Evolutionary conservation across 768 basidiomycete genomes (phyloP).

Genomic region (Termitomyces titanicus): DNA sequence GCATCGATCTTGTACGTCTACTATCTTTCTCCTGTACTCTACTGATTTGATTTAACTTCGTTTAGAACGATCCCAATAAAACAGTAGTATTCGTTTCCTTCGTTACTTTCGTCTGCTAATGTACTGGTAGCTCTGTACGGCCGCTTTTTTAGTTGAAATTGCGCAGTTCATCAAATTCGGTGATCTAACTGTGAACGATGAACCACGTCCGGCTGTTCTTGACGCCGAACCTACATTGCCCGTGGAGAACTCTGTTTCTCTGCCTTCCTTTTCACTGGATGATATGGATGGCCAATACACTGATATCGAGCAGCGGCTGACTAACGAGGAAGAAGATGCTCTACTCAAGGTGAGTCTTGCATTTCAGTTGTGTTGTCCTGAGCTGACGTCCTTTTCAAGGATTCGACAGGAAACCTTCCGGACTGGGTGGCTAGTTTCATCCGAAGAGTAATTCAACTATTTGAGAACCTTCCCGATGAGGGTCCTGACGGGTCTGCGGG

Average conservation of each 20-base stretch:
- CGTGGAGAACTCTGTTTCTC: constrained; percentile 18
- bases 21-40: not conserved
- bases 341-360: constrained; percentile 43
- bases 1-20: constrained; percentile 73
- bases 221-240: constrained; percentile 33
- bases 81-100: constrained; percentile 44
- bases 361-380: not conserved
- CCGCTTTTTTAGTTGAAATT: constrained; percentile 70
- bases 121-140: constrained; percentile 58
- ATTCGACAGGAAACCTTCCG: constrained; percentile 70
- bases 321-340: constrained; percentile 66
- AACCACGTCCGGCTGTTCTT: constrained; percentile 20
- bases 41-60: constrained; percentile 5
- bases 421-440: constrained; percentile 85
- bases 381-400: constrained; percentile 23
- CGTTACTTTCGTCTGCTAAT: constrained; percentile 7
- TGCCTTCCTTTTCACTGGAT: constrained; percentile 35
- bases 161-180: constrained; percentile 74
- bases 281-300: constrained; percentile 34
- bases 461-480: constrained; percentile 87
- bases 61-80: constrained; percentile 74
- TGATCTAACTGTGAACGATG: constrained; percentile 47
- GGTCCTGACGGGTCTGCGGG: constrained; percentile 59
- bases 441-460: constrained; percentile 70
- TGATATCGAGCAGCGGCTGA: constrained; percentile 39